Percentiles rank a stretch among this genome's conserved stretches.
These are phyloP conservation scores for Phallus indusiatus DNA, from an alignment of 768 basidiomycete species.

Conservation along the genomic window DNA sequence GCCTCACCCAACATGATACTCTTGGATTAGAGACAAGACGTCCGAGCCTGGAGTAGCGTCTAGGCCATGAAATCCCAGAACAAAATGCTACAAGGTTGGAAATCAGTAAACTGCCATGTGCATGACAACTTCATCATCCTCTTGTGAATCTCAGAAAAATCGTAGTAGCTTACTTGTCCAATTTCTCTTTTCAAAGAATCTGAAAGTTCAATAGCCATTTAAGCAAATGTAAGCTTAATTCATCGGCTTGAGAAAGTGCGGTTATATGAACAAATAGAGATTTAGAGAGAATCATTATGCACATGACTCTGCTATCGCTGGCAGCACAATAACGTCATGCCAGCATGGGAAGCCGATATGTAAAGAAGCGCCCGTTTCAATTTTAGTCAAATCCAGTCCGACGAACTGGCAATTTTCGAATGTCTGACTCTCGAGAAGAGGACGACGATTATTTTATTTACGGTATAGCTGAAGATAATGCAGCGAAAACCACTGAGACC, in stretches of 20 bases:
- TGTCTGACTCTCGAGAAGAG: neutral
- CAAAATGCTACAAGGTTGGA: slow-evolving; percentile 56
- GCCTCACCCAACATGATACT: slow-evolving; percentile 50
- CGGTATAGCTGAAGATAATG: neutral
- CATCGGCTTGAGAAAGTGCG: neutral
- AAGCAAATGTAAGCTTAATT: too few relatives aligned
- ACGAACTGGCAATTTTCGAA: neutral
- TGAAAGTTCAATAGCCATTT: slow-evolving; percentile 21
- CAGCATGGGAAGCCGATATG: too few relatives aligned
- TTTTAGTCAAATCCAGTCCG: too few relatives aligned
- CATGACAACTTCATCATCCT: neutral
- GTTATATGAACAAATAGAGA: neutral
- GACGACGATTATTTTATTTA: neutral
- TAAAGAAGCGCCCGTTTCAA: neutral
- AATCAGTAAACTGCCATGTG: neutral
- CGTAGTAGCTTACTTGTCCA: slow-evolving; percentile 33
- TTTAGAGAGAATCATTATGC: neutral
- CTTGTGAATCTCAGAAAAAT: neutral
- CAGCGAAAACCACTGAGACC: neutral
- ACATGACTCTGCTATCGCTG: neutral
- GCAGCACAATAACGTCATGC: too few relatives aligned
- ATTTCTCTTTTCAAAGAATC: slow-evolving; percentile 34
- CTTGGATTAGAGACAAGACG: slow-evolving; percentile 44
- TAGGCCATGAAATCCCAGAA: slow-evolving; percentile 59
- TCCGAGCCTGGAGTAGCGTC: slow-evolving; percentile 42